These are phyloP conservation scores for Yamadazyma dendronema DNA, from an alignment of 1,139 yeast genomes.

Conservation along the genomic window DNA sequence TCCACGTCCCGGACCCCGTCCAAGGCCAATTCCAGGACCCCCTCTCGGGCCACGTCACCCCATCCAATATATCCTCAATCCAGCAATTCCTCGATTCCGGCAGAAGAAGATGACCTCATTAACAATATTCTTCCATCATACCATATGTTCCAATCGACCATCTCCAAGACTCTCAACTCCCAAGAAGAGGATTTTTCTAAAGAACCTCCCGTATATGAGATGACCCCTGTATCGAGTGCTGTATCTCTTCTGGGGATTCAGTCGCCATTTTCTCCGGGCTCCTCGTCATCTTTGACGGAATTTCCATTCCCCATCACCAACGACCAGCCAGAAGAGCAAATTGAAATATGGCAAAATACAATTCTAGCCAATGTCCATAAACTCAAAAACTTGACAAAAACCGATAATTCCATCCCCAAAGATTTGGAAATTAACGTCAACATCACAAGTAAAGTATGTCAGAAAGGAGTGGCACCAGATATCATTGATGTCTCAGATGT, in stretches of 20 bases:
- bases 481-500: slow-evolving; percentile 27
- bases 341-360: slow-evolving; percentile 43
- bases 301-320: slow-evolving; percentile 18
- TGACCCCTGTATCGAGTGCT: slow-evolving; percentile 31
- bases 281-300: slow-evolving; percentile 8
- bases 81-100: neutral
- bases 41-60: neutral
- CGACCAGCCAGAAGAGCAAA: slow-evolving; percentile 21
- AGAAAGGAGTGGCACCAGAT: slow-evolving; percentile 37
- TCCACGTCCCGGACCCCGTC: neutral
- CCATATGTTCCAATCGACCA: slow-evolving; percentile 46
- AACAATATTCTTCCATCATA: slow-evolving; percentile 47
- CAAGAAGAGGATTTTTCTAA: slow-evolving; percentile 40
- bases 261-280: slow-evolving; percentile 18
- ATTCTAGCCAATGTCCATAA: slow-evolving; percentile 44
- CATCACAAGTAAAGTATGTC: slow-evolving; percentile 43
- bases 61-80: neutral
- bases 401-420: slow-evolving; percentile 25
- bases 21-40: neutral
- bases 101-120: slow-evolving; percentile 29
- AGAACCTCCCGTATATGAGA: slow-evolving; percentile 45
- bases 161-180: slow-evolving; percentile 38
- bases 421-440: slow-evolving; percentile 31
- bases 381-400: slow-evolving; percentile 33
- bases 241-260: slow-evolving; percentile 18